Conservation (phyloP, 352 stramenopile species). For the Halophytophthora polymorphica region DNA sequence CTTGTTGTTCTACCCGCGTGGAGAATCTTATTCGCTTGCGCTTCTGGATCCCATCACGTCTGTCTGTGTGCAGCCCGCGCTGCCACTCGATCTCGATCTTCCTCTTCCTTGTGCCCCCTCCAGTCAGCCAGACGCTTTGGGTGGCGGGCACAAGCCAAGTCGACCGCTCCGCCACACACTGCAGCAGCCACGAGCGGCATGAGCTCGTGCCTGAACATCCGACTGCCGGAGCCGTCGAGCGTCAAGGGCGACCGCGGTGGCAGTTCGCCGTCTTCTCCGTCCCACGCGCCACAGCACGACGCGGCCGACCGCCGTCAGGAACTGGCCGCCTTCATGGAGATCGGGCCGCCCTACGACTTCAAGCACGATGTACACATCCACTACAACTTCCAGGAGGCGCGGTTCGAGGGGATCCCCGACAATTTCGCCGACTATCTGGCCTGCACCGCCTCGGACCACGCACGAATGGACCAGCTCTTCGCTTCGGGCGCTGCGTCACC, state of each 20-base stretch:
- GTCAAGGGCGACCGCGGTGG: constrained; percentile 28
- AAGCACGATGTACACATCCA: constrained; percentile 83
- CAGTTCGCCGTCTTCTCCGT: constrained; percentile 31
- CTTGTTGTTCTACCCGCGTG: too few relatives aligned
- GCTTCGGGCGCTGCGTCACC: constrained; percentile 7
- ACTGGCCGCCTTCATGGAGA: constrained; percentile 40
- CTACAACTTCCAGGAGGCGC: constrained; percentile 86
- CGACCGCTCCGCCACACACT: constrained; percentile 6
- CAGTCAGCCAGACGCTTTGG: too few relatives aligned
- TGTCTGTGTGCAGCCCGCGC: too few relatives aligned
- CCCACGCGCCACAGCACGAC: constrained; percentile 13
- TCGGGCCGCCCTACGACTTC: constrained; percentile 72
- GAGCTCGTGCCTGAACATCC: constrained; percentile 38
- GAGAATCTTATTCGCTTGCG: too few relatives aligned
- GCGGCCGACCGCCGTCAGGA: constrained; percentile 37
- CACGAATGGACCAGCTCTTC: constrained; percentile 19
- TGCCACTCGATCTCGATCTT: too few relatives aligned
- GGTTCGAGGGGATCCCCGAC: constrained; percentile 81
- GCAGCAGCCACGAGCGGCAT: constrained; percentile 5
- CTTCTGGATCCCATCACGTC: too few relatives aligned
- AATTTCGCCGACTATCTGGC: constrained; percentile 79
- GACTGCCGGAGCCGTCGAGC: constrained; percentile 27
- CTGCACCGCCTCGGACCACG: constrained; percentile 18
- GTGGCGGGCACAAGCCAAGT: constrained; percentile 22
- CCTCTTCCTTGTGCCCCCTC: too few relatives aligned